A percentile compares a stretch with the other conserved stretches of the same genome.
phyloP scores from a whole-genome alignment of 2,329 filamentous ascomycete species.

The Pseudopyrenochaeta lycopersici region DNA sequence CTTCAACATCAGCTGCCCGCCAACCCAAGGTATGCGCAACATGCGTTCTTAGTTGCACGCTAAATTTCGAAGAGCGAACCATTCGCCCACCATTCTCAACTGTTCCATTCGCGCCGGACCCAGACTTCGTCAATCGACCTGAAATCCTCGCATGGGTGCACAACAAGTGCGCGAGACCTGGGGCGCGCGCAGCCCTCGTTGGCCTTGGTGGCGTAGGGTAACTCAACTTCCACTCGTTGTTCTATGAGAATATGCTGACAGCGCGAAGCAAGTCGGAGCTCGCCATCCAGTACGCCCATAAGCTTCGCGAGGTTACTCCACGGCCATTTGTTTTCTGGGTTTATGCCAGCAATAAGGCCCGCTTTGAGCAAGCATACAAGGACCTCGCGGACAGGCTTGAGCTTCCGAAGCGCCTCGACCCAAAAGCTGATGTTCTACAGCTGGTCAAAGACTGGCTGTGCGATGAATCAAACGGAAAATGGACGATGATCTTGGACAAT shows the following conservation, averaged over 20 bases:
- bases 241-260: too few species aligned
- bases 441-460: constrained; percentile 22
- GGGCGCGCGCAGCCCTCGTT: constrained; percentile 38
- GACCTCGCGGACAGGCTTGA: constrained; percentile 18
- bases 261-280: constrained; percentile 13
- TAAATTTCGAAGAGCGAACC: too few species aligned
- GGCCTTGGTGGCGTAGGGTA: constrained; percentile 37
- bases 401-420: constrained; percentile 13
- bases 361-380: constrained; percentile 20
- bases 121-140: constrained; percentile 38
- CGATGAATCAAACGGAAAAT: constrained; percentile 17
- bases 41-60: too few species aligned
- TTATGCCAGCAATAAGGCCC: constrained; percentile 24
- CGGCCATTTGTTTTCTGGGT: constrained; percentile 39
- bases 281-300: constrained; percentile 34
- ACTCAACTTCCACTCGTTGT: not conserved
- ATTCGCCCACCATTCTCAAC: constrained; percentile 38
- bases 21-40: too few species aligned
- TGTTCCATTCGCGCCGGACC: constrained; percentile 39
- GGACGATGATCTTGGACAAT: constrained; percentile 26
- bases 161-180: constrained; percentile 43
- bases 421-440: constrained; percentile 15
- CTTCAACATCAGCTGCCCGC: too few species aligned
- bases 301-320: constrained; percentile 20
- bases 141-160: constrained; percentile 30